Evolutionary conservation across 176 grass and related monocot species (phyloP).

Genomic region (Panicum miliaceum): DNA sequence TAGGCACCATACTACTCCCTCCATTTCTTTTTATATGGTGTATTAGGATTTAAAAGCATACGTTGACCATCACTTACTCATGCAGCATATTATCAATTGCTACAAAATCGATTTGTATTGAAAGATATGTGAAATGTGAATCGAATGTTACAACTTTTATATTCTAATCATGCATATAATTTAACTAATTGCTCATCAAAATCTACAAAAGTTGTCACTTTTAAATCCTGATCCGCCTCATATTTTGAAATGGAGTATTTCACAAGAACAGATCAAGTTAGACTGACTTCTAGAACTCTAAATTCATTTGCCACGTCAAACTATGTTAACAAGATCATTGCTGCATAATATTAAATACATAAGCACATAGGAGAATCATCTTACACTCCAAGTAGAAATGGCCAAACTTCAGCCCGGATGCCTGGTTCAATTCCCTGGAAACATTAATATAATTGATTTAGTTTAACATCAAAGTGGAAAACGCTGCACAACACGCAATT

Average conservation of each 20-base stretch:
- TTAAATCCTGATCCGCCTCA: no score
- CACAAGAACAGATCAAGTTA: constrained; percentile 1
- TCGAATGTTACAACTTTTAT: no score
- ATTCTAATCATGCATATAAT: no score
- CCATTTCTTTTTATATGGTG: no score
- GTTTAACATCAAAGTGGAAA: constrained; percentile 33
- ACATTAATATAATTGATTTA: constrained; percentile 40
- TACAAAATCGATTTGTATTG: no score
- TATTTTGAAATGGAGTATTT: not conserved
- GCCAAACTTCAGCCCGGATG: constrained; percentile 94
- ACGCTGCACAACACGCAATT: not conserved
- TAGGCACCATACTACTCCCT: not conserved
- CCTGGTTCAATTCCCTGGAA: constrained; percentile 82
- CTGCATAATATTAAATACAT: constrained; percentile 26
- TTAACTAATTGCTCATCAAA: no score
- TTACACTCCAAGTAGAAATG: constrained; percentile 98
- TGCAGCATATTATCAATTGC: no score
- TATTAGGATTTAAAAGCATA: no score
- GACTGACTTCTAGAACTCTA: constrained; percentile 22
- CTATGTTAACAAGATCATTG: constrained; percentile 23
- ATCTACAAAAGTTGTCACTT: no score
- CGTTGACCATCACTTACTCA: no score
- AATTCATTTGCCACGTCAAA: constrained; percentile 28
- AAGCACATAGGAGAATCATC: constrained; percentile 32
- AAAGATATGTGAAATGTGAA: no score